phyloP scores from a whole-genome alignment of 495 filamentous ascomycete genomes.

The Neurospora sp. region DNA sequence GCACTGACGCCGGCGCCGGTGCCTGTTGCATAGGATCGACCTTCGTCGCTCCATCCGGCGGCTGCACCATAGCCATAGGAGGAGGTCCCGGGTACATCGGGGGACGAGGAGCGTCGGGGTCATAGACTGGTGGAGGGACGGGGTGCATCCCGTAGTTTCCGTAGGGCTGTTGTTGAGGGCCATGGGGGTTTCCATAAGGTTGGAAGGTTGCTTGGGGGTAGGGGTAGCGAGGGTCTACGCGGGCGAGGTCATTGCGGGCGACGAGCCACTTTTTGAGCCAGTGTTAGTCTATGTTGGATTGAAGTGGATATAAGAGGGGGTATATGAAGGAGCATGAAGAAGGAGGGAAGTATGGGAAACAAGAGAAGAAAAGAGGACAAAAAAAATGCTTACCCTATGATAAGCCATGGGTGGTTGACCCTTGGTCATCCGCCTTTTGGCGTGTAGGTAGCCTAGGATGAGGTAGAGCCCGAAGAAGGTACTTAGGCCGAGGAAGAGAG shows the following conservation, averaged over 20 bases:
- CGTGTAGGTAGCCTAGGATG: conserved; percentile 55
- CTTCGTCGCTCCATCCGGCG: conserved; percentile 46
- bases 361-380: neutral
- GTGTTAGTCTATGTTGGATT: neutral
- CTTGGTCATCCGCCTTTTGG: conserved; percentile 49
- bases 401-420: conserved; percentile 53
- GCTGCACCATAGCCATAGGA: conserved; percentile 16
- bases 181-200: conserved; percentile 12
- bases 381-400: conserved; percentile 46
- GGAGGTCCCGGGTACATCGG: conserved; percentile 45
- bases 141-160: conserved; percentile 42
- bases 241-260: conserved; percentile 41
- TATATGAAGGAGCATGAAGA: neutral
- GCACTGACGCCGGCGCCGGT: neutral
- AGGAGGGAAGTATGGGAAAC: neutral
- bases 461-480: conserved; percentile 42
- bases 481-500: conserved; percentile 48
- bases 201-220: conserved; percentile 29
- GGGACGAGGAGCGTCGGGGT: conserved; percentile 37
- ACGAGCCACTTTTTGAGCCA: conserved; percentile 51
- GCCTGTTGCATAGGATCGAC: conserved; percentile 41
- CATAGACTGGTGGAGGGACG: conserved; percentile 46
- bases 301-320: neutral
- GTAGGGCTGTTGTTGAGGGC: neutral
- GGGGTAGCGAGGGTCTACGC: conserved; percentile 41